A percentile compares a stretch with the other conserved stretches of the same genome.
Evolutionary conservation across 352 stramenopile species (phyloP).

Genomic region (Pythium sp.): DNA sequence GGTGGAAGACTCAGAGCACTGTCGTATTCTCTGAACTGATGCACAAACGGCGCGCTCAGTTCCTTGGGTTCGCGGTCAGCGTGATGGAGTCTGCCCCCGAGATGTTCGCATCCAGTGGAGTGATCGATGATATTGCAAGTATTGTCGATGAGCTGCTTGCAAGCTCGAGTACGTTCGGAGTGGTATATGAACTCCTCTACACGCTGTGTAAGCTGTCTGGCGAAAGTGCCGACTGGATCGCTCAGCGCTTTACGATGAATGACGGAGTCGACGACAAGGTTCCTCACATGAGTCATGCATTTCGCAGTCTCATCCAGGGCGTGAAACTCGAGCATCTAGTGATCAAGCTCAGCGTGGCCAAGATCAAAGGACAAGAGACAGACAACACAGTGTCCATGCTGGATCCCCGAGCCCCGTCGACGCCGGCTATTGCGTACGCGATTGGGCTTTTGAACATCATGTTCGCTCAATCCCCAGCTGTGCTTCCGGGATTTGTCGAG

Average conservation of each 20-base stretch:
- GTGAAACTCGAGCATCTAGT: constrained; percentile 10
- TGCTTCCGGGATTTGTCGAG: constrained; percentile 13
- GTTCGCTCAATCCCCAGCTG: background rate
- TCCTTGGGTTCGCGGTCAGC: constrained; percentile 8
- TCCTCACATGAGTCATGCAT: background rate
- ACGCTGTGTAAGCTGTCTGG: constrained; percentile 9
- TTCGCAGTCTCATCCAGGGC: constrained; percentile 4
- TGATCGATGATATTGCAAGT: background rate
- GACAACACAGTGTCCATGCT: constrained; percentile 12
- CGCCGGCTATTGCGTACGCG: constrained; percentile 11
- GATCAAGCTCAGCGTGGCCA: constrained; percentile 7
- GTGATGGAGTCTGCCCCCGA: background rate
- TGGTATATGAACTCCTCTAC: constrained; percentile 16
- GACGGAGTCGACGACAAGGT: background rate
- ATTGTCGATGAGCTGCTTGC: constrained; percentile 7
- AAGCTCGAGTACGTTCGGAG: background rate
- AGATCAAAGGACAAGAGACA: constrained; percentile 8
- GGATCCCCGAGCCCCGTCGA: constrained; percentile 14
- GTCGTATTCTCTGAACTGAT: background rate
- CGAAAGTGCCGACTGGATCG: background rate
- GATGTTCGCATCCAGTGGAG: background rate
- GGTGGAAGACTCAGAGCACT: constrained; percentile 6
- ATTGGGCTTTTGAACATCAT: constrained; percentile 8
- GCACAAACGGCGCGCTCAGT: constrained; percentile 2
- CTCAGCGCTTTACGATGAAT: constrained; percentile 3